Base-by-base conservation (phyloP, 2,329 filamentous ascomycete species). In the Fusarium pseudoanthophilum region DNA sequence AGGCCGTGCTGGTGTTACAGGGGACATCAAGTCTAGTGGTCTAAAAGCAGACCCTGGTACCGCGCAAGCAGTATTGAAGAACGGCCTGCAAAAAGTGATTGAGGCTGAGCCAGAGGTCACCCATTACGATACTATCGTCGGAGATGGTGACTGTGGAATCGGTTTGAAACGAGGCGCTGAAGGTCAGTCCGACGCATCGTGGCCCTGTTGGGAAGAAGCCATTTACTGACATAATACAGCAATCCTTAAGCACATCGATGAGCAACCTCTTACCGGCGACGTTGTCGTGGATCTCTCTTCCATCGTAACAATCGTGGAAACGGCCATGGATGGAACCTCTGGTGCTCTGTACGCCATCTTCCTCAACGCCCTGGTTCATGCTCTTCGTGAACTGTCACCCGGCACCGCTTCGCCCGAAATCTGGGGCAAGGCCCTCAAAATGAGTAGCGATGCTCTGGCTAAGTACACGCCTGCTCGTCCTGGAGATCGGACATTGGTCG, bases 71-170 rank as follows among this genome's bases (percentile, higher is more conserved):
- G 85, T 86, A 10, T 83, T 95, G 45, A 86, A 82, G 26, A 84
- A 82, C 21, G 92, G 86, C 1, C 84, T 94, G 21, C 83, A 92
- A 55, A 85, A 85, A 40, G 84, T 95, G 20, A 87, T 94, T 70
- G 86, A 84, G 0, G 91, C 87, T 3, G 92, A 95, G 80, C 90
- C 92, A 3, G 91, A 93, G 57, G 87, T 94, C 57, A 94, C 92
- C 1, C 87, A 85, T 56, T 94, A 90, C 77, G 92, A 94, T 79
- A 97, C 94, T 0, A 90, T 96, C 18, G 94, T 97, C 30, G 95
- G 95, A 46, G 95, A 97, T 79, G 95, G 95, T 52, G 95, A 97
- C 82, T 97, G 95, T 78, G 95, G 95, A 15, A 93, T 94, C 65
- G 94, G 94, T 10, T 85, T 97, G 69, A 94, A 94, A 84, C 91